These are phyloP conservation scores for Schwanniomyces etchellsii DNA, from an alignment of 1,139 yeast genomes.

Conservation along the genomic window DNA sequence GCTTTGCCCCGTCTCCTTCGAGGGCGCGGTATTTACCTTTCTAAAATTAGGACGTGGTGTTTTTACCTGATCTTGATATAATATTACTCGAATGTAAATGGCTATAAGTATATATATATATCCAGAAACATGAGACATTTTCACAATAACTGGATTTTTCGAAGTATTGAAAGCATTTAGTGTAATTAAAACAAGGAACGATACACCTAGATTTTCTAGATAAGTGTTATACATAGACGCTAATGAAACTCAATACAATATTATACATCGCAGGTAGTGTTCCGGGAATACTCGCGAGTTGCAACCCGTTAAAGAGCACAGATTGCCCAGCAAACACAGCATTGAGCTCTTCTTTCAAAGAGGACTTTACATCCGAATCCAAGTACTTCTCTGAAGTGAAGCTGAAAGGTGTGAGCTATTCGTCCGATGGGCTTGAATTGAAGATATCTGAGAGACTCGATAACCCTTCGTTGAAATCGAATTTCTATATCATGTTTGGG, in stretches of 20 bases:
- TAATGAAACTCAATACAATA: conserved; percentile 1
- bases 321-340: conserved; percentile 46
- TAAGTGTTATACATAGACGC: too few relatives aligned
- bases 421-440: conserved; percentile 49
- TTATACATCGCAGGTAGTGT: not conserved
- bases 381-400: conserved; percentile 29
- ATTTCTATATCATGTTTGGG: conserved; percentile 84
- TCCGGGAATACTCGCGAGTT: conserved; percentile 9
- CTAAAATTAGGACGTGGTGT: too few relatives aligned
- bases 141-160: too few relatives aligned
- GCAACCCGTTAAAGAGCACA: conserved; percentile 28
- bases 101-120: too few relatives aligned
- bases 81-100: too few relatives aligned
- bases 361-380: conserved; percentile 40
- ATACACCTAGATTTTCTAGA: too few relatives aligned
- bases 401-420: conserved; percentile 19
- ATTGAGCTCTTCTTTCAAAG: conserved; percentile 47
- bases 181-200: too few relatives aligned
- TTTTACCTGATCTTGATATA: too few relatives aligned
- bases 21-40: too few relatives aligned
- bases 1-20: too few relatives aligned
- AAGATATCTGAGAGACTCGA: conserved; percentile 58
- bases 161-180: too few relatives aligned
- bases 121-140: too few relatives aligned
- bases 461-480: conserved; percentile 70